Conservation (phyloP, 2,329 filamentous ascomycete species). For the Graphiopsis chlorocephala region DNA sequence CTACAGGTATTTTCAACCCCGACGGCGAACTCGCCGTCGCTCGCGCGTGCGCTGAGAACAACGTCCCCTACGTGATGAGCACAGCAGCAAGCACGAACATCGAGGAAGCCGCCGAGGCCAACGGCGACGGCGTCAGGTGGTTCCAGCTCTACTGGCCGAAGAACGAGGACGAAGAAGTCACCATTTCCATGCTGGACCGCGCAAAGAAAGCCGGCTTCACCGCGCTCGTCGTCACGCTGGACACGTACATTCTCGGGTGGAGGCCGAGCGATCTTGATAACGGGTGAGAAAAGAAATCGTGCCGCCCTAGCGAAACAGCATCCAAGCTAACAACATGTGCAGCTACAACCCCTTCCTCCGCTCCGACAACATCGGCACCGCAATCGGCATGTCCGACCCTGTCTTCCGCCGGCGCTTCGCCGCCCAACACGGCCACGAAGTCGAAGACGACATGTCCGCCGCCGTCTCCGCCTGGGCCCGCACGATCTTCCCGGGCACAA, state of each 20-base stretch:
- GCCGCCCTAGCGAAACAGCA: neutral
- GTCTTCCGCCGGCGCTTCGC: slow-evolving; percentile 61
- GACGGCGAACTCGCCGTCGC: slow-evolving; percentile 12
- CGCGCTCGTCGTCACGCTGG: slow-evolving; percentile 11
- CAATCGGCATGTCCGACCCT: slow-evolving; percentile 65
- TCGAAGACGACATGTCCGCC: slow-evolving; percentile 45
- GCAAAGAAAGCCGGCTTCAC: slow-evolving; percentile 46
- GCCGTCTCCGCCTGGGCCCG: slow-evolving; percentile 55
- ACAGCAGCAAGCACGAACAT: slow-evolving; percentile 63
- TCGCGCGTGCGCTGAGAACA: slow-evolving; percentile 33
- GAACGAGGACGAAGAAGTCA: slow-evolving; percentile 63
- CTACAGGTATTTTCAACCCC: slow-evolving; percentile 21
- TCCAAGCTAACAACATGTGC: neutral
- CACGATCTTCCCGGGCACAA: slow-evolving; percentile 25
- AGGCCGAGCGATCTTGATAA: slow-evolving; percentile 47
- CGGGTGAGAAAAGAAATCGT: slow-evolving; percentile 11
- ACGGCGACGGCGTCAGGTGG: slow-evolving; percentile 56
- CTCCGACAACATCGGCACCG: slow-evolving; percentile 49
- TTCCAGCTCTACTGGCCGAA: slow-evolving; percentile 75
- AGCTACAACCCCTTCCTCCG: slow-evolving; percentile 24
- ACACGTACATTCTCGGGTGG: slow-evolving; percentile 56
- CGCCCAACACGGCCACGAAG: slow-evolving; percentile 37
- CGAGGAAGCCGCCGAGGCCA: slow-evolving; percentile 63
- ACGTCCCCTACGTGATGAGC: slow-evolving; percentile 64
- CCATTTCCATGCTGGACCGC: slow-evolving; percentile 59